phyloP scores from a whole-genome alignment of 306 rosid genomes.

The Castanea sativa region DNA sequence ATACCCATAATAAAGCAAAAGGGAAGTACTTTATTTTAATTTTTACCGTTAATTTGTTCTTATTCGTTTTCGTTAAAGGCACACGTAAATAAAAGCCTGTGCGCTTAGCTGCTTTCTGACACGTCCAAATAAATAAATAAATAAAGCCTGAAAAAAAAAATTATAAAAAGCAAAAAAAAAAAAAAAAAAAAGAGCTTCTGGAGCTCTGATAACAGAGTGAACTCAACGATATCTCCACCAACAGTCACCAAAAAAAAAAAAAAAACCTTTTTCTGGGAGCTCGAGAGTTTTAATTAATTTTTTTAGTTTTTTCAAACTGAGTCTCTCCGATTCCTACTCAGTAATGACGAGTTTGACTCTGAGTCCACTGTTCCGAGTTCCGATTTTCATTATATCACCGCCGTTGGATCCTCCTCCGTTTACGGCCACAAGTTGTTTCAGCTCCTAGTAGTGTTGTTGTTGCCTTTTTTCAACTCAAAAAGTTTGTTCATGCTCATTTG shows the following conservation, averaged over 20 bases:
- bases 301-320: background rate
- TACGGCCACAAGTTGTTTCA: constrained; percentile 15
- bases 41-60: constrained; percentile 42
- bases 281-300: background rate
- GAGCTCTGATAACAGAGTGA: constrained; percentile 22
- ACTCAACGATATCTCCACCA: constrained; percentile 20
- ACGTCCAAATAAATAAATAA: constrained; percentile 19
- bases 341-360: constrained; percentile 40
- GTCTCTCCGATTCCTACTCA: constrained; percentile 29
- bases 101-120: constrained; percentile 33
- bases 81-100: constrained; percentile 11
- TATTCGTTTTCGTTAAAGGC: constrained; percentile 48
- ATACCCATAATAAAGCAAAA: background rate
- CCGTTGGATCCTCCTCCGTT: constrained; percentile 36
- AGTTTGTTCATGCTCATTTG: constrained; percentile 13
- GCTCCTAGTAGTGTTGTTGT: constrained; percentile 31
- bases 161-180: background rate
- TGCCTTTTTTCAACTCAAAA: background rate
- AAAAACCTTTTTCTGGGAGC: background rate
- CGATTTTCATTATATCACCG: constrained; percentile 11
- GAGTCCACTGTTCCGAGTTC: constrained; percentile 23
- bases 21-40: background rate
- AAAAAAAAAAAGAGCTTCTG: constrained; percentile 16
- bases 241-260: background rate
- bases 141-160: background rate